Evolutionary conservation across 257 asterid species (phyloP).

Genomic region (Lycium ferocissimum): DNA sequence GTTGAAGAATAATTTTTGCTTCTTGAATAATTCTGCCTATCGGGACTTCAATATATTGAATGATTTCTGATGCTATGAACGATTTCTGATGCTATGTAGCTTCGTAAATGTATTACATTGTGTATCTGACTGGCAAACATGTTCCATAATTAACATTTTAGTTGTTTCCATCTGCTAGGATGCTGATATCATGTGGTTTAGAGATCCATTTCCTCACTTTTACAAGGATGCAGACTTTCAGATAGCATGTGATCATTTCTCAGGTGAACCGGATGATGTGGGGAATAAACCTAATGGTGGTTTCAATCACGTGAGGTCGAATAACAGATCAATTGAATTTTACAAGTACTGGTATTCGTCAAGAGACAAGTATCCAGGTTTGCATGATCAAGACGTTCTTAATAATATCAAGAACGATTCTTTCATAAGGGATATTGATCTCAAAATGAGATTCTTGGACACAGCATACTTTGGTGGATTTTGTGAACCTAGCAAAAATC

Average conservation of each 20-base stretch:
- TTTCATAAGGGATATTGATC: slow-evolving; percentile 43
- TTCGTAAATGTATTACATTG: slow-evolving; percentile 59
- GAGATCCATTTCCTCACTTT: slow-evolving; percentile 60
- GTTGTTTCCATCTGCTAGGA: slow-evolving; percentile 49
- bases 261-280: slow-evolving; percentile 36
- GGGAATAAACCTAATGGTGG: slow-evolving; percentile 61
- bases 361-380: slow-evolving; percentile 41
- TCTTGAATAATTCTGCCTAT: slow-evolving; percentile 1
- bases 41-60: slow-evolving; percentile 17
- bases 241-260: slow-evolving; percentile 51
- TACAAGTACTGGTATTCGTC: slow-evolving; percentile 63
- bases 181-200: slow-evolving; percentile 70
- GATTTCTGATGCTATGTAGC: background rate
- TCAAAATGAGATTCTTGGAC: slow-evolving; percentile 56
- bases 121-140: slow-evolving; percentile 49
- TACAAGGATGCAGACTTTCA: slow-evolving; percentile 53
- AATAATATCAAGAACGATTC: slow-evolving; percentile 52
- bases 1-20: background rate
- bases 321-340: slow-evolving; percentile 48
- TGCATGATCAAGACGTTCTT: slow-evolving; percentile 67
- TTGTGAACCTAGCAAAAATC: slow-evolving; percentile 58
- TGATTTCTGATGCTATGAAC: too few species aligned
- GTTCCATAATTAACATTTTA: slow-evolving; percentile 22
- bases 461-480: slow-evolving; percentile 63
- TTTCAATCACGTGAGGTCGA: slow-evolving; percentile 52